Evolutionary conservation across 2,329 filamentous ascomycete genomes (phyloP).

Genomic region (Botrytis tulipae): DNA sequence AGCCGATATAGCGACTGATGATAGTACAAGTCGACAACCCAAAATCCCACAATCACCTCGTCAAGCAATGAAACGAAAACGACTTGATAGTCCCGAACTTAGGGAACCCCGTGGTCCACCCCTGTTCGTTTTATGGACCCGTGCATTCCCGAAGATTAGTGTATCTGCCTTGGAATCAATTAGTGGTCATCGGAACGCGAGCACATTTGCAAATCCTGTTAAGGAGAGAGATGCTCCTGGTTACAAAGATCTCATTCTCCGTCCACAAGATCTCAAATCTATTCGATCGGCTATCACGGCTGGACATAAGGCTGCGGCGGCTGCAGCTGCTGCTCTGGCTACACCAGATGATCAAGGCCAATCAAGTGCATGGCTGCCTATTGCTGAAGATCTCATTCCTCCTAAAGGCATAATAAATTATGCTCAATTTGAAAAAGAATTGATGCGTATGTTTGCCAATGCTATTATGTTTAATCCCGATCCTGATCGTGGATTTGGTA

Average conservation of each 20-base stretch:
- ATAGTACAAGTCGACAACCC: conserved; percentile 35
- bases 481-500: conserved; percentile 63
- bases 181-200: conserved; percentile 72
- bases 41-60: conserved; percentile 37
- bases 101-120: conserved; percentile 51
- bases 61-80: conserved; percentile 54
- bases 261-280: conserved; percentile 73
- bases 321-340: conserved; percentile 58
- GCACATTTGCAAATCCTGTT: conserved; percentile 74
- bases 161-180: conserved; percentile 74
- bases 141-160: conserved; percentile 71
- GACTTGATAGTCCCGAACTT: conserved; percentile 40
- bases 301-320: conserved; percentile 65
- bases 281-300: conserved; percentile 74
- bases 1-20: conserved; percentile 55
- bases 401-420: conserved; percentile 92
- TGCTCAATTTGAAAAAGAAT: conserved; percentile 84
- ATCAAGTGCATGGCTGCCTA: conserved; percentile 61
- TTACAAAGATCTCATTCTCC: conserved; percentile 70
- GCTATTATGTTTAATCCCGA: conserved; percentile 98
- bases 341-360: conserved; percentile 49
- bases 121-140: conserved; percentile 70
- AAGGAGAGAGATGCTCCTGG: conserved; percentile 74
- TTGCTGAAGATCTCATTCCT: conserved; percentile 74
- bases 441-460: conserved; percentile 96